phyloP scores from a whole-genome alignment of 164 flowering plant species.

The Echeveria elegans region DNA sequence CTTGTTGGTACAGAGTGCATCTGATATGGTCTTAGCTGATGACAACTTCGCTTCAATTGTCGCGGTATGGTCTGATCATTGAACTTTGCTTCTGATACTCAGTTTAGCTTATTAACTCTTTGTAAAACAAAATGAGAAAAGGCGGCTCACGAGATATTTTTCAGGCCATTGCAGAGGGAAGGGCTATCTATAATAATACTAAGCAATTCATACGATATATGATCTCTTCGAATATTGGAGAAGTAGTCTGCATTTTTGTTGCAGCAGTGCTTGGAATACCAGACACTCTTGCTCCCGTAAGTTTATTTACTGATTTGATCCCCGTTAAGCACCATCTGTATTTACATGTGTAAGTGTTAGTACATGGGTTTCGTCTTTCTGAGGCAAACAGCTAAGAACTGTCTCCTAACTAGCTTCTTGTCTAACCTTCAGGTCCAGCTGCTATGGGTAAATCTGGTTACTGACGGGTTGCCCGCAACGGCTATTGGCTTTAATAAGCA shows the following conservation, averaged over 20 bases:
- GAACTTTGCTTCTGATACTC: neutral
- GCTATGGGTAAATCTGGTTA: conserved; percentile 96
- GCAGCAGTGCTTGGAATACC: conserved; percentile 99
- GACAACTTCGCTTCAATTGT: conserved; percentile 98
- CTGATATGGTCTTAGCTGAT: conserved; percentile 98
- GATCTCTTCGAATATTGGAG: conserved; percentile 99
- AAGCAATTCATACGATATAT: conserved; percentile 99
- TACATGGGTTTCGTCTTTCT: neutral
- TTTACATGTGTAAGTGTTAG: neutral
- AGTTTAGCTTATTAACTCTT: neutral
- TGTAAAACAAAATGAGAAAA: no score
- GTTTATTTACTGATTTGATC: neutral
- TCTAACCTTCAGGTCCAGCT: conserved; percentile 68
- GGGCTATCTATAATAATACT: conserved; percentile 97
- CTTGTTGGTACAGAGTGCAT: conserved; percentile 72
- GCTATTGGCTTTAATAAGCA: conserved; percentile 98
- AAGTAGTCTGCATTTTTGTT: conserved; percentile 97
- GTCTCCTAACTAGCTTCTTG: neutral
- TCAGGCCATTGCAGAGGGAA: conserved; percentile 98
- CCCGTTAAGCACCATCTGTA: neutral
- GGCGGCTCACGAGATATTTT: no score
- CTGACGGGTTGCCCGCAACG: conserved; percentile 99
- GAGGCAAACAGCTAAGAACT: neutral
- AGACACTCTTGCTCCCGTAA: conserved; percentile 94
- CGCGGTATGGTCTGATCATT: conserved; percentile 47